Evolutionary conservation across 371 early-diverging fungal species (phyloP), one percentile per base, ranked within the genome.

Genomic region (Rhizopus arrhizus): DNA sequence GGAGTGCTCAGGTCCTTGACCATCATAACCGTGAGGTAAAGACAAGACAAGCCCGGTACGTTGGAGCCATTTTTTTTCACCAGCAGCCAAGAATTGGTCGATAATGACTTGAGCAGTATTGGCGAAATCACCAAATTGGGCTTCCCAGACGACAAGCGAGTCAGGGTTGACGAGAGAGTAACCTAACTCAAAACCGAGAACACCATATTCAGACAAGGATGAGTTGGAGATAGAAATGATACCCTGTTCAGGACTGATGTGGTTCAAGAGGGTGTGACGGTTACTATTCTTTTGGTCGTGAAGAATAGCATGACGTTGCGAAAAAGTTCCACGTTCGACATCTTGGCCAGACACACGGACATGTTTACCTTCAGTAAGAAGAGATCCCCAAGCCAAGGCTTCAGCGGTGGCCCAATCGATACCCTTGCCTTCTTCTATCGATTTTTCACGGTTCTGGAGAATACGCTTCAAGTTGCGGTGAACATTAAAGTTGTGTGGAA

Each of bases 341-440:
- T 98, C 98, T 77, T 98, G 98, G 49, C 69, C 69, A 53, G 64
- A 69, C 29, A 69, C 15, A 69, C 69, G 64, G 42, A 69, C 45
- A 28, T 68, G 68, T 45, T 68, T 62, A 10, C 60, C 58, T 63
- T 68, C 96, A 22, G 88, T 65, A 61, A 97, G 83, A 47, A 98
- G 85, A 5, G 93, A 81, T 41, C 97, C 98, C 74, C 95, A 95
- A 8, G 98, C 94, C 73, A 98, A 82, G 16, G 91, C 81, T 81
- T 98, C 98, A 36, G 94, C 97, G n/a, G 97, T 93, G 9, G 97
- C 85, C 97, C 95, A 95, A 77, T 98, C 98, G 62, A 96, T 90
- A 66, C 86, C 89, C 59, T 82, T 70, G 42, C 91, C 95, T 32
- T 85, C 82, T 12, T 80, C 74, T 48, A 96, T 73, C 49, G 87